Percentiles rank a stretch among this genome's conserved stretches.
Conservation (phyloP, 2,329 filamentous ascomycete genomes). For the Colletotrichum karsti region DNA sequence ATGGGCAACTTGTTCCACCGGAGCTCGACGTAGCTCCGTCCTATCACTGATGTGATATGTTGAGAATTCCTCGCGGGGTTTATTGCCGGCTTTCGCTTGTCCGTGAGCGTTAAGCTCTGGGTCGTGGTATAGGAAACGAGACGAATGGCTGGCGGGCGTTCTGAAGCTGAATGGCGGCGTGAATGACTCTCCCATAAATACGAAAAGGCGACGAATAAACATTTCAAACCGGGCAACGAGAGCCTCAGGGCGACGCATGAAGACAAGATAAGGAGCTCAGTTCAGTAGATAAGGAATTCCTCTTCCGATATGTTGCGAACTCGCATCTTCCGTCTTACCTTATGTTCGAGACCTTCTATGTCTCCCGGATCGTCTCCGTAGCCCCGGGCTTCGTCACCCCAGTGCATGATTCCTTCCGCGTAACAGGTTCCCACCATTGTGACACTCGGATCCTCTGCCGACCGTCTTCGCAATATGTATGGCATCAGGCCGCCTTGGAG, state of each 20-base stretch:
- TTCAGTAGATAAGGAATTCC: neutral
- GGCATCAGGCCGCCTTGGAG: slow-evolving; percentile 18
- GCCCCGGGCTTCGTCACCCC: neutral
- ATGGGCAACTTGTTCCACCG: neutral
- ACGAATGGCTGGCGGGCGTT: neutral
- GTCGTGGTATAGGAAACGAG: neutral
- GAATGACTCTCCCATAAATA: too few relatives aligned
- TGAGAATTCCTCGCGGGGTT: neutral
- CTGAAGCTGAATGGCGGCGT: too few relatives aligned
- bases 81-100: neutral
- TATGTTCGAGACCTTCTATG: neutral
- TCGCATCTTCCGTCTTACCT: neutral
- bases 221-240: too few relatives aligned
- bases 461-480: neutral
- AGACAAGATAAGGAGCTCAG: neutral
- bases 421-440: slow-evolving; percentile 16
- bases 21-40: too few relatives aligned
- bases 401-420: slow-evolving; percentile 10
- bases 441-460: neutral
- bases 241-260: neutral
- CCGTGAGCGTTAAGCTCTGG: neutral
- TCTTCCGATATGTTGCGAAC: neutral
- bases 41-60: neutral
- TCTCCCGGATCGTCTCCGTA: neutral
- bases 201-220: too few relatives aligned